phyloP scores from a whole-genome alignment of 1,284 basidiomycete genomes.

The Ceratobasidium sp. region DNA sequence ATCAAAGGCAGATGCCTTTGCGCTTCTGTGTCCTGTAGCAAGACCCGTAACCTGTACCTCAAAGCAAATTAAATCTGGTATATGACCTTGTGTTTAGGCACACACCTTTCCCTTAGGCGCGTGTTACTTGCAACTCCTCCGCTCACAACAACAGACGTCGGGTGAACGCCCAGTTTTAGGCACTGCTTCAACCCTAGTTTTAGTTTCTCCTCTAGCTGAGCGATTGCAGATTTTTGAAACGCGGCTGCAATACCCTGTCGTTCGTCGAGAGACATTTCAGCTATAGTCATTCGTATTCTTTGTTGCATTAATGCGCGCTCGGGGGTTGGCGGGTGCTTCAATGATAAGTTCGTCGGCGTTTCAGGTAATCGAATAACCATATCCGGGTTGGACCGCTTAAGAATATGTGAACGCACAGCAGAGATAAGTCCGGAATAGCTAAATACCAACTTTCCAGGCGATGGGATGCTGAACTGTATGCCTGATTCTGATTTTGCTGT shows the following conservation, averaged over 20 bases:
- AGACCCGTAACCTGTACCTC: background rate
- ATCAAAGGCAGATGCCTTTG: conserved; percentile 51
- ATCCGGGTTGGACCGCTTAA: conserved; percentile 1
- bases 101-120: conserved; percentile 69
- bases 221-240: conserved; percentile 75
- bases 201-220: conserved; percentile 79
- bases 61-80: background rate
- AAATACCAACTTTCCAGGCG: conserved; percentile 66
- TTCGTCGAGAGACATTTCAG: conserved; percentile 24
- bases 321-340: conserved; percentile 25
- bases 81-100: background rate
- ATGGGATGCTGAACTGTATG: conserved; percentile 59
- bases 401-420: conserved; percentile 51
- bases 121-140: conserved; percentile 91
- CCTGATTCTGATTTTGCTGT: conserved; percentile 35
- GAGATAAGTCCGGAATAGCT: conserved; percentile 80
- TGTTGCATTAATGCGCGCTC: conserved; percentile 34
- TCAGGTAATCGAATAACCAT: background rate
- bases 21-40: background rate
- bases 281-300: conserved; percentile 39
- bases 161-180: conserved; percentile 50
- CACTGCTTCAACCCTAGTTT: conserved; percentile 63
- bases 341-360: background rate
- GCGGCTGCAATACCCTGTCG: conserved; percentile 60
- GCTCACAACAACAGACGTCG: conserved; percentile 74